phyloP scores from a whole-genome alignment of 2,329 filamentous ascomycete species.

The Cytospora paraplurivora region DNA sequence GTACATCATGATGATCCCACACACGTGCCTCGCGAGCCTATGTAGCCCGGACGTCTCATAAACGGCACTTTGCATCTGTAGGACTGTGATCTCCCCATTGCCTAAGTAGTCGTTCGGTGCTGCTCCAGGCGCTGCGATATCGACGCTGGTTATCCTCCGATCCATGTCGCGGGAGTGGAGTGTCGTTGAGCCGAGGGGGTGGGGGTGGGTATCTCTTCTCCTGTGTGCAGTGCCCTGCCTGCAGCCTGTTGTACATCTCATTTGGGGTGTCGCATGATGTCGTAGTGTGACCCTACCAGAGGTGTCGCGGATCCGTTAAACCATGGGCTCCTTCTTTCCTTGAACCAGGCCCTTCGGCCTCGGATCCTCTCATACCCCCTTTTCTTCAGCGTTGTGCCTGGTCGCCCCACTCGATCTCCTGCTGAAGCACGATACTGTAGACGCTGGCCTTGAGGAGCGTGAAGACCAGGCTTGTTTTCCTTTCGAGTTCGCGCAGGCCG shows the following conservation, averaged over 20 bases:
- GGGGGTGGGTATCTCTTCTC: background rate
- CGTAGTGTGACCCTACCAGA: no score
- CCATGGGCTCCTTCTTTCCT: background rate
- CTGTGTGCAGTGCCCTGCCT: background rate
- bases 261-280: background rate
- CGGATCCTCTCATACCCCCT: conserved; percentile 33
- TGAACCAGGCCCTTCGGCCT: background rate
- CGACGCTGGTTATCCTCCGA: background rate
- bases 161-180: background rate
- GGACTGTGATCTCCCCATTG: background rate
- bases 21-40: no score
- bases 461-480: conserved; percentile 93
- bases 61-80: background rate
- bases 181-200: background rate
- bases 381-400: conserved; percentile 43
- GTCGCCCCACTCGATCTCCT: conserved; percentile 81
- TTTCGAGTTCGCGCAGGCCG: conserved; percentile 81
- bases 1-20: conserved; percentile 19
- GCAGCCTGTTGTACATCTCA: background rate
- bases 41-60: no score
- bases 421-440: conserved; percentile 97
- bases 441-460: conserved; percentile 97
- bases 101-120: background rate
- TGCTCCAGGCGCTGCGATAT: background rate
- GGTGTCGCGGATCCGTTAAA: background rate